Percentiles rank a stretch among this genome's conserved stretches.
These are phyloP conservation scores for Nakazawaea siamensis DNA, from an alignment of 805 yeast genomes.

Conservation along the genomic window DNA sequence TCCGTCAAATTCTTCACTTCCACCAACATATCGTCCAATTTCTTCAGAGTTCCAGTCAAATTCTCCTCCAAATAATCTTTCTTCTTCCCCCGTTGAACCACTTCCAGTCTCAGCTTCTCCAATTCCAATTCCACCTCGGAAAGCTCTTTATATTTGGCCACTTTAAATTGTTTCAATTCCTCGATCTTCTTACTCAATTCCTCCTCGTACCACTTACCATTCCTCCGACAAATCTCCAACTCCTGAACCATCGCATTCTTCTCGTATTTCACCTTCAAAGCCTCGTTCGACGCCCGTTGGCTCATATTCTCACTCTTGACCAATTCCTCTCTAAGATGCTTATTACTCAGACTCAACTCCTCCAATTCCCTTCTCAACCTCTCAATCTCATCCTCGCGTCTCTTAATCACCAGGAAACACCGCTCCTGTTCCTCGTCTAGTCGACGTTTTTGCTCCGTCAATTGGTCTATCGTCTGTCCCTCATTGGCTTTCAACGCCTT, in stretches of 20 bases:
- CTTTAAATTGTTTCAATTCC: slow-evolving; percentile 20
- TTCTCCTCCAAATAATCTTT: slow-evolving; percentile 26
- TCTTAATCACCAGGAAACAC: slow-evolving; percentile 25
- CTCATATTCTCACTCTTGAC: slow-evolving; percentile 20
- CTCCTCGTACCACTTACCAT: slow-evolving; percentile 25
- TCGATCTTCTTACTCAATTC: slow-evolving; percentile 22
- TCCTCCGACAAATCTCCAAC: slow-evolving; percentile 20
- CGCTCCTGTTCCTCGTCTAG: slow-evolving; percentile 20
- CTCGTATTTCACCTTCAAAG: slow-evolving; percentile 18
- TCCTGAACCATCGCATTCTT: slow-evolving; percentile 21
- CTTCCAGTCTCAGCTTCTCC: slow-evolving; percentile 26
- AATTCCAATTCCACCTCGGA: slow-evolving; percentile 24
- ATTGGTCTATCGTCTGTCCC: slow-evolving; percentile 6
- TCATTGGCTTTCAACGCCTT: slow-evolving; percentile 10
- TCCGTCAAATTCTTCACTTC: slow-evolving; percentile 41
- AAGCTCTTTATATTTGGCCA: slow-evolving; percentile 22
- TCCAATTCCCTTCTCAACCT: slow-evolving; percentile 32
- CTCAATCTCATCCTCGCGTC: slow-evolving; percentile 27
- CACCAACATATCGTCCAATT: slow-evolving; percentile 33
- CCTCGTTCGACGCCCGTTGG: slow-evolving; percentile 18
- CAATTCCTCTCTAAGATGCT: slow-evolving; percentile 32
- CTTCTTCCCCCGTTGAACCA: slow-evolving; percentile 17
- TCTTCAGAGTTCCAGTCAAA: slow-evolving; percentile 26
- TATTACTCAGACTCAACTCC: slow-evolving; percentile 29
- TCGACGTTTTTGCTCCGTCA: slow-evolving; percentile 9